phyloP scores from a whole-genome alignment of 352 stramenopile genomes.

The Halophytophthora polymorphica region DNA sequence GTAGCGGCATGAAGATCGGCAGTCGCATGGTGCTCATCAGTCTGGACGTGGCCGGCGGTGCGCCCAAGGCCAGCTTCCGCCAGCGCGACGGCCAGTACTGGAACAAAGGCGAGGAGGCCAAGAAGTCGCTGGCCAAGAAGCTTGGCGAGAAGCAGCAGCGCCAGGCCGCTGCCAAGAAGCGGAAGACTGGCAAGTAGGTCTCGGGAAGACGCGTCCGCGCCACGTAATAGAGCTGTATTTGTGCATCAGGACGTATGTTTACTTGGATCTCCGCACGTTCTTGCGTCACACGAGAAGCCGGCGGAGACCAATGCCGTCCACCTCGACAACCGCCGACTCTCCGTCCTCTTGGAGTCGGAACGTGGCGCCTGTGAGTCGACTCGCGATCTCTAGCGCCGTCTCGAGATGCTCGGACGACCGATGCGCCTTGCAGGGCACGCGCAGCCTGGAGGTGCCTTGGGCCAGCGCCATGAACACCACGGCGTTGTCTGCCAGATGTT shows the following conservation, averaged over 20 bases:
- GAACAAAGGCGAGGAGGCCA: constrained; percentile 85
- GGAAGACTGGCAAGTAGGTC: constrained; percentile 21
- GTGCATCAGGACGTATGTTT: too few relatives aligned
- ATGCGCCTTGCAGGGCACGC: constrained; percentile 39
- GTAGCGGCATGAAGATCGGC: constrained; percentile 85
- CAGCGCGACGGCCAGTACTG: constrained; percentile 82
- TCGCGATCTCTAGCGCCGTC: constrained; percentile 44
- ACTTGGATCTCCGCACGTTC: too few relatives aligned
- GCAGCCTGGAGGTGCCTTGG: constrained; percentile 41
- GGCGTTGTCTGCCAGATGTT: constrained; percentile 69
- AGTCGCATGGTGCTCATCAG: constrained; percentile 91
- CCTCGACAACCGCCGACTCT: constrained; percentile 37
- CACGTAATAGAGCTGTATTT: too few relatives aligned
- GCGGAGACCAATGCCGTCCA: constrained; percentile 42
- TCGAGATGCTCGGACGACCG: constrained; percentile 55
- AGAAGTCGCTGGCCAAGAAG: constrained; percentile 78
- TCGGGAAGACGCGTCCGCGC: too few relatives aligned
- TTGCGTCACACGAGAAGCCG: not conserved
- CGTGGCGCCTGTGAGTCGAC: constrained; percentile 34
- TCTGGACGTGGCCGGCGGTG: constrained; percentile 85
- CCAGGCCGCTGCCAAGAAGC: constrained; percentile 45
- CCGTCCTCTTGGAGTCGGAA: constrained; percentile 39
- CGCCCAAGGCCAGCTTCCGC: constrained; percentile 91
- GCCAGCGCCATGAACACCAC: constrained; percentile 73
- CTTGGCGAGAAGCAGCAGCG: constrained; percentile 60